Percentiles rank a stretch among this genome's conserved stretches.
These are phyloP conservation scores for Mortierella polycephala DNA, from an alignment of 371 early-diverging fungal genomes.

Conservation along the genomic window DNA sequence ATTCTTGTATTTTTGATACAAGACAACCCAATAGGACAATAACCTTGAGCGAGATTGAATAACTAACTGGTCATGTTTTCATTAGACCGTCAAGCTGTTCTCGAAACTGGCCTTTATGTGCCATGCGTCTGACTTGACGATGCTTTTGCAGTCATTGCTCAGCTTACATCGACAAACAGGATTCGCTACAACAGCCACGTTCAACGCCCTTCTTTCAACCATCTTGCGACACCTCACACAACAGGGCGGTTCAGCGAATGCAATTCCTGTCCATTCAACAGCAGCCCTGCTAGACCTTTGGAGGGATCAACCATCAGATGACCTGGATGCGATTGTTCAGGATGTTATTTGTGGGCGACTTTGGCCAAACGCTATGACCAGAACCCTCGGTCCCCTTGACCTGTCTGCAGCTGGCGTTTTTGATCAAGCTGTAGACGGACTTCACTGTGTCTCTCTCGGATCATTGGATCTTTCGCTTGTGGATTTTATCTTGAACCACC, in stretches of 20 bases:
- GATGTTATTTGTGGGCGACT: conserved; percentile 35
- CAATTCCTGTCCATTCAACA: conserved; percentile 42
- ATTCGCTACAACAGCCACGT: conserved; percentile 34
- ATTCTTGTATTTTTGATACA: too few species aligned
- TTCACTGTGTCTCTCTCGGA: conserved; percentile 18
- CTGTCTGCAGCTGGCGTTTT: conserved; percentile 30
- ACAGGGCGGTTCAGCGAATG: conserved; percentile 32
- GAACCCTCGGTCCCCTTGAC: conserved; percentile 18
- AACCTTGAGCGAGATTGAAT: too few species aligned
- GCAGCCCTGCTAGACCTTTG: conserved; percentile 44
- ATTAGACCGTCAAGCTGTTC: conserved; percentile 45
- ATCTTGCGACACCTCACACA: conserved; percentile 34
- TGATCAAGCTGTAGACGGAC: conserved; percentile 31
- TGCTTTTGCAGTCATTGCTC: conserved; percentile 38
- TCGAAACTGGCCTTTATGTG: conserved; percentile 46
- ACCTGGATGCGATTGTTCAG: conserved; percentile 51
- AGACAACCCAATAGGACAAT: too few species aligned
- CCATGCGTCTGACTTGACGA: conserved; percentile 30
- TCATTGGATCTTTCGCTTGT: conserved; percentile 35
- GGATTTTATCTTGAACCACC: conserved; percentile 33
- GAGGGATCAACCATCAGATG: conserved; percentile 52
- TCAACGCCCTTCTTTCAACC: conserved; percentile 44
- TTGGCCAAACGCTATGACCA: conserved; percentile 46
- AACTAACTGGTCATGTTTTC: too few species aligned
- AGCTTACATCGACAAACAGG: conserved; percentile 21